phyloP scores from a whole-genome alignment of 176 grass and related monocot species.

The Carex scoparia region DNA sequence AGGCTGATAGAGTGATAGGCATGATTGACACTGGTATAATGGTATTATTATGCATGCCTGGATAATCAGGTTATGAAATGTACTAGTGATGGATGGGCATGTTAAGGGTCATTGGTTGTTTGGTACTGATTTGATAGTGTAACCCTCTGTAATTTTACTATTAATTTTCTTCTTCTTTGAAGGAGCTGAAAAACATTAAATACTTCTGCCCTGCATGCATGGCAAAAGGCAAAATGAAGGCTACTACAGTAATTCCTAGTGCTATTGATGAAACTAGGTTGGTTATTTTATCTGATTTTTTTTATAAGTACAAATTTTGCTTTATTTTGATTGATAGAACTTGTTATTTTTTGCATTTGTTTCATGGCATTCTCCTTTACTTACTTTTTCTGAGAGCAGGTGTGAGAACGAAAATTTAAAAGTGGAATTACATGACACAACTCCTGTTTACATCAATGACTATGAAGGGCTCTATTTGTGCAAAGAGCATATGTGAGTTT shows the following conservation, averaged over 20 bases:
- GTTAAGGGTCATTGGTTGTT: constrained; percentile 10
- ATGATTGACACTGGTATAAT: background rate
- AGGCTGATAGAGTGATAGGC: background rate
- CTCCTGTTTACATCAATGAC: constrained; percentile 58
- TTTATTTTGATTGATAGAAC: background rate
- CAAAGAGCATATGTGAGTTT: constrained; percentile 74
- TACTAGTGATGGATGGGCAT: background rate
- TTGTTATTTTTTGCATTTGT: background rate
- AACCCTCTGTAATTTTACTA: constrained; percentile 11
- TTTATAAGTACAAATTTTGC: constrained; percentile 1
- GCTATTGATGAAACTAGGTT: constrained; percentile 38
- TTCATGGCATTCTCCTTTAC: background rate
- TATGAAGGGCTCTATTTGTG: constrained; percentile 73
- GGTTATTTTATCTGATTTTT: constrained; percentile 23
- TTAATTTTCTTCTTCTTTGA: constrained; percentile 17
- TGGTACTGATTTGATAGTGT: background rate
- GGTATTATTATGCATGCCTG: background rate
- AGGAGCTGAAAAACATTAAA: constrained; percentile 75
- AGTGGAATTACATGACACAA: constrained; percentile 39
- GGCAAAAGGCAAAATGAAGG: constrained; percentile 39
- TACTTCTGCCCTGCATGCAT: constrained; percentile 94
- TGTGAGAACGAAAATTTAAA: constrained; percentile 39
- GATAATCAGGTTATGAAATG: background rate
- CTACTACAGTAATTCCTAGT: constrained; percentile 8
- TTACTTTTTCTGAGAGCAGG: constrained; percentile 34